Percentiles rank a stretch among this genome's conserved stretches.
Evolutionary conservation across 2,329 filamentous ascomycete species (phyloP).

Genomic region (Colletotrichum sp.): DNA sequence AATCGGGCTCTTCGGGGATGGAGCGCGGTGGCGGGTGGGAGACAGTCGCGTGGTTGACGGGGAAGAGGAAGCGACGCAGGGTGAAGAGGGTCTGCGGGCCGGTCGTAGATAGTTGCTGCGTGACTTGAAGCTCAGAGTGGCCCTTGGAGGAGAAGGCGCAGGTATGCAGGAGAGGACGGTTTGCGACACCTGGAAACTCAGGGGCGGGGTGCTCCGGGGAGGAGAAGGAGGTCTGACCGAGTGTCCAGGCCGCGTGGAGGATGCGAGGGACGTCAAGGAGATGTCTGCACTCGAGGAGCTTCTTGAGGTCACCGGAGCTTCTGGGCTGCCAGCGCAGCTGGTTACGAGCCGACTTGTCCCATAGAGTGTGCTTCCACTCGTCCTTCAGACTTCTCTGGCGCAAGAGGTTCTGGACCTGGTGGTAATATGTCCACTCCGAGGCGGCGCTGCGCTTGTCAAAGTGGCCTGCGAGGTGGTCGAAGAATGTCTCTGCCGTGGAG

Average conservation of each 20-base stretch:
- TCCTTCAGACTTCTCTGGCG: slow-evolving; percentile 47
- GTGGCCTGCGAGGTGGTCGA: slow-evolving; percentile 52
- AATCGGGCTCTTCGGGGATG: slow-evolving; percentile 9
- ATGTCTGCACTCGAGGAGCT: slow-evolving; percentile 49
- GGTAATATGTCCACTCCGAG: slow-evolving; percentile 46
- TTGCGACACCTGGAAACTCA: slow-evolving; percentile 14
- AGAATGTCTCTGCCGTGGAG: slow-evolving; percentile 46
- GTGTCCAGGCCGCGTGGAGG: slow-evolving; percentile 48
- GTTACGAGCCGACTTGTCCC: slow-evolving; percentile 48
- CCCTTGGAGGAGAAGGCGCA: slow-evolving; percentile 21
- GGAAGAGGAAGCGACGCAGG: background rate
- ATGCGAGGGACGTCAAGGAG: slow-evolving; percentile 44
- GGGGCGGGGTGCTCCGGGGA: slow-evolving; percentile 24
- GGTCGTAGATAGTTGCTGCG: background rate
- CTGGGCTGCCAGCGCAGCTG: slow-evolving; percentile 45
- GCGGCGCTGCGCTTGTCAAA: slow-evolving; percentile 34
- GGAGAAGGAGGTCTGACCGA: slow-evolving; percentile 46
- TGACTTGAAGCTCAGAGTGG: background rate
- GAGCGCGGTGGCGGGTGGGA: slow-evolving; percentile 9
- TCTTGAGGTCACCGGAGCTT: slow-evolving; percentile 47
- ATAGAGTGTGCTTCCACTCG: slow-evolving; percentile 51
- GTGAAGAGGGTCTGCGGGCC: slow-evolving; percentile 11
- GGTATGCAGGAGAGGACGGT: slow-evolving; percentile 20
- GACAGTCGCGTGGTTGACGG: slow-evolving; percentile 8
- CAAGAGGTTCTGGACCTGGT: slow-evolving; percentile 49